These are phyloP conservation scores for Chrysanthemum makinoi DNA, from an alignment of 129 eudicot species.

Conservation along the genomic window DNA sequence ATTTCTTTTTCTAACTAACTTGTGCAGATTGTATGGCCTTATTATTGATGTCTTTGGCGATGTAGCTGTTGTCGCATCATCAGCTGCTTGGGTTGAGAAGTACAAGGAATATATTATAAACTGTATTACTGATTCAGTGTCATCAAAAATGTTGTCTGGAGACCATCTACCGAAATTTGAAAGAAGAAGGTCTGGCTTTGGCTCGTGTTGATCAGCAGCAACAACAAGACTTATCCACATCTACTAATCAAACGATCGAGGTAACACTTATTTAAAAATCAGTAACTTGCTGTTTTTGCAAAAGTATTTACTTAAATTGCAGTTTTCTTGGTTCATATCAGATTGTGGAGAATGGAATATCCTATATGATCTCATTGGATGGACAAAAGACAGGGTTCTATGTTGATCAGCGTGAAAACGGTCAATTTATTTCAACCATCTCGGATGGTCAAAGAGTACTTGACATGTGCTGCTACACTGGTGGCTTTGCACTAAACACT, in stretches of 20 bases:
- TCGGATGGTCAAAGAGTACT: conserved; percentile 68
- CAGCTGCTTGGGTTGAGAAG: too few relatives aligned
- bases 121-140: conserved; percentile 45
- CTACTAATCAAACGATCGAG: conserved; percentile 48
- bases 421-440: conserved; percentile 67
- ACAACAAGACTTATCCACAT: conserved; percentile 30
- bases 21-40: conserved; percentile 9
- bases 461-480: conserved; percentile 93
- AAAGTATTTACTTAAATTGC: conserved; percentile 7
- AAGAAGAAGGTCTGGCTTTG: conserved; percentile 82
- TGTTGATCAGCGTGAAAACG: conserved; percentile 97
- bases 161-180: conserved; percentile 77
- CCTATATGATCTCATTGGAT: conserved; percentile 77
- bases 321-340: conserved; percentile 27
- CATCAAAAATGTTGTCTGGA: conserved; percentile 65
- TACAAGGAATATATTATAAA: too few relatives aligned
- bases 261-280: conserved; percentile 25
- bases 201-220: conserved; percentile 27
- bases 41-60: too few relatives aligned
- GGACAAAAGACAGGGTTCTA: conserved; percentile 99
- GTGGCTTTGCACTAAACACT: conserved; percentile 50
- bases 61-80: too few relatives aligned
- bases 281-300: neutral
- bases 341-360: conserved; percentile 87
- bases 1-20: neutral